Conservation (phyloP, 2,329 filamentous ascomycete genomes). For the Microcyclospora tardicrescens region DNA sequence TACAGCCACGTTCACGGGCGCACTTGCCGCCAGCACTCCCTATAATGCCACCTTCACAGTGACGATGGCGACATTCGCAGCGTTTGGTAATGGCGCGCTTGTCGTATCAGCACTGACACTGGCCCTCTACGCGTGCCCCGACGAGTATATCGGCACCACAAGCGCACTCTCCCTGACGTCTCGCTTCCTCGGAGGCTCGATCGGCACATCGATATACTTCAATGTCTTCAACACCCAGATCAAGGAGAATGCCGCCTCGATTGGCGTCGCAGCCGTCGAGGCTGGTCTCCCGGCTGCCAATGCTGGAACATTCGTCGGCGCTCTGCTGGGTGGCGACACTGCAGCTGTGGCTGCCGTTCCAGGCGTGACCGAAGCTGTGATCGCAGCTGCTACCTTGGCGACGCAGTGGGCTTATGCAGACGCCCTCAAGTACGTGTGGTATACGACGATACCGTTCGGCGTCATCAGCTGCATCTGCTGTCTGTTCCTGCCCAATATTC, state of each 20-base stretch:
- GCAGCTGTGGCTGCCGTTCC: background rate
- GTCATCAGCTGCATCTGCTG: slow-evolving; percentile 15
- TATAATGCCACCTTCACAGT: background rate
- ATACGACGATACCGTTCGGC: slow-evolving; percentile 20
- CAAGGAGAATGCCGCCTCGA: background rate
- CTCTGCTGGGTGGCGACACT: background rate
- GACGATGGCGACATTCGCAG: background rate
- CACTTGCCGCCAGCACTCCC: background rate
- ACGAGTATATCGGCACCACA: background rate
- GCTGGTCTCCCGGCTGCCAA: background rate
- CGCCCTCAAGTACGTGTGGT: slow-evolving; percentile 18
- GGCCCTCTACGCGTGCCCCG: background rate
- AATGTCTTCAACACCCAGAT: background rate
- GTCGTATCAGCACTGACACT: background rate
- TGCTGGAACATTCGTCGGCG: background rate
- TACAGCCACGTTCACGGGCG: background rate
- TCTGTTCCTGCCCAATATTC: slow-evolving; percentile 21
- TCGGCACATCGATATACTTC: background rate
- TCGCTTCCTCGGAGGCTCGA: background rate
- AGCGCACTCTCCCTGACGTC: background rate
- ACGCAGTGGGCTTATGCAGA: slow-evolving; percentile 14
- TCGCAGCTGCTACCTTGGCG: background rate
- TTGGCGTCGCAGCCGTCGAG: background rate
- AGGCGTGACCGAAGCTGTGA: background rate
- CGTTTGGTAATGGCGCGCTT: background rate